Conservation (phyloP, 495 filamentous ascomycete genomes). For the Talaromyces thailandensis region DNA sequence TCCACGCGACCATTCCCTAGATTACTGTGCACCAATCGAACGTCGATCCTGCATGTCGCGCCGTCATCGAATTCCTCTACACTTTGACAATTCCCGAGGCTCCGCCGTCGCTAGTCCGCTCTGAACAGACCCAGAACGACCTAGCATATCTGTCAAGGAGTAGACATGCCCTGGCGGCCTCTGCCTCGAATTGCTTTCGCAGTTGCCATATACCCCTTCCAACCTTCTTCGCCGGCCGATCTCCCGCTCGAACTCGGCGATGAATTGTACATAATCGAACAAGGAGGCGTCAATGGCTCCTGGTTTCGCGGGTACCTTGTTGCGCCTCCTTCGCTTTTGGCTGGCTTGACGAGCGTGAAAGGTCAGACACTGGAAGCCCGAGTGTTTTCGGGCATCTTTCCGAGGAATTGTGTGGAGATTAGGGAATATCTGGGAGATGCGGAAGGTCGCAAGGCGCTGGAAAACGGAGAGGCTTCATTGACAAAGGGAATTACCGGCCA, state of each 20-base stretch:
- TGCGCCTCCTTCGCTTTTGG: constrained; percentile 84
- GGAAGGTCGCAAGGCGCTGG: constrained; percentile 26
- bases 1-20: constrained; percentile 6
- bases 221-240: constrained; percentile 75
- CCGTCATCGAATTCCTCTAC: background rate
- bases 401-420: constrained; percentile 81
- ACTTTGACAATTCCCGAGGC: background rate
- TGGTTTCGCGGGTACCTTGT: constrained; percentile 96
- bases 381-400: constrained; percentile 96
- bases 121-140: background rate
- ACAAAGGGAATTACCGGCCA: constrained; percentile 7
- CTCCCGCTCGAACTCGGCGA: constrained; percentile 96
- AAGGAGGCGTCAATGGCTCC: constrained; percentile 71
- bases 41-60: constrained; percentile 4
- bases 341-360: constrained; percentile 83
- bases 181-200: constrained; percentile 96
- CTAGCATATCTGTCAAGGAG: constrained; percentile 6
- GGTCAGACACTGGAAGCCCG: constrained; percentile 90
- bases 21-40: constrained; percentile 1
- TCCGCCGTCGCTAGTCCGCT: background rate
- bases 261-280: constrained; percentile 97
- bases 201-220: constrained; percentile 88
- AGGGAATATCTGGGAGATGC: constrained; percentile 63
- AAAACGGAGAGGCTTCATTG: constrained; percentile 20
- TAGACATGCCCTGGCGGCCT: constrained; percentile 88